These are phyloP conservation scores for Cercospora brassicicola DNA, from an alignment of 2,329 filamentous ascomycete genomes.

Conservation along the genomic window DNA sequence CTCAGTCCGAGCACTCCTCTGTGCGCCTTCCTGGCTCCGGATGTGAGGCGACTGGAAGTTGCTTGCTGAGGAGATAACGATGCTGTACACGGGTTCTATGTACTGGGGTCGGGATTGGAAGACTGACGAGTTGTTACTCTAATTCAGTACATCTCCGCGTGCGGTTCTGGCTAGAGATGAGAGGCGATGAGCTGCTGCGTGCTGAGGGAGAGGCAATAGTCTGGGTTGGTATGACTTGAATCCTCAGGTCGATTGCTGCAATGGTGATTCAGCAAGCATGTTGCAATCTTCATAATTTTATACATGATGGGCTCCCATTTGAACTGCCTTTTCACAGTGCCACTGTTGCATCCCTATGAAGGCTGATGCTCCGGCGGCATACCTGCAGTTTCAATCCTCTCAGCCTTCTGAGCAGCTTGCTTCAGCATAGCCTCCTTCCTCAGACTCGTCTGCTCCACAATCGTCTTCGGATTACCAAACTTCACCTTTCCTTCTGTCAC, in stretches of 20 bases:
- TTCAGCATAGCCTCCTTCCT: conserved; percentile 28
- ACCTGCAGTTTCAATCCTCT: conserved; percentile 5
- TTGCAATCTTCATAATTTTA: not conserved
- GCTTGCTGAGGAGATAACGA: not conserved
- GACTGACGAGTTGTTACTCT: not conserved
- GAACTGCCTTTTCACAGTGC: not conserved
- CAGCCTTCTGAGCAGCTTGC: conserved; percentile 15
- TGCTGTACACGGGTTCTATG: not conserved
- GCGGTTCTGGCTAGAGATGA: not conserved
- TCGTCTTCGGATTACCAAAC: conserved; percentile 51
- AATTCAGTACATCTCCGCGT: not conserved
- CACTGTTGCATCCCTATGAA: not conserved
- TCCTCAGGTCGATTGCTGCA: not conserved
- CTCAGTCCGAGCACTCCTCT: not conserved
- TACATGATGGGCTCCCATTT: not conserved
- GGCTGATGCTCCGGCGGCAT: conserved; percentile 13
- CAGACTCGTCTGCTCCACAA: conserved; percentile 37
- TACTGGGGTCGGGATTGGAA: not conserved
- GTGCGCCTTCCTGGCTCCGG: not conserved
- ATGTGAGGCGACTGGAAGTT: not conserved
- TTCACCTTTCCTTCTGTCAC: conserved; percentile 51
- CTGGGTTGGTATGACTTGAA: not conserved
- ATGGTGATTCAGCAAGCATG: not conserved
- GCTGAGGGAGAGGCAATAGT: not conserved
- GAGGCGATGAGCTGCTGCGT: not conserved